Evolutionary conservation across 1,139 yeast species (phyloP).

Genomic region (Protomyces pachydermus): DNA sequence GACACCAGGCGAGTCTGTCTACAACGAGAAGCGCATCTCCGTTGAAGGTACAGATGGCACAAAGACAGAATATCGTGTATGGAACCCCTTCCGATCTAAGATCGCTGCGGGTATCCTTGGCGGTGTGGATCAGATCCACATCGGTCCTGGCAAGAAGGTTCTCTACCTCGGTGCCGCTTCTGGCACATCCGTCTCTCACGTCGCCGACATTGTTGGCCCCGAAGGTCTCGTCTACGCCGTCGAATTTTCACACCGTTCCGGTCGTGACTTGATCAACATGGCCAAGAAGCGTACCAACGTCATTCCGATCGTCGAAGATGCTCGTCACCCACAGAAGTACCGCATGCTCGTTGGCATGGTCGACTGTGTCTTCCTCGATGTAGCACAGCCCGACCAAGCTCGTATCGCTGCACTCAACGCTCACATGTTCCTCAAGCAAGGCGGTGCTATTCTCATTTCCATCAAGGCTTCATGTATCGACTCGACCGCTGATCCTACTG

Average conservation of each 20-base stretch:
- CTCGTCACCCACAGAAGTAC: conserved; percentile 98
- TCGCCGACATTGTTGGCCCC: conserved; percentile 97
- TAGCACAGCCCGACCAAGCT: conserved; percentile 99
- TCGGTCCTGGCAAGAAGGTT: conserved; percentile 97
- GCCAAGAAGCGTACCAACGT: conserved; percentile 99
- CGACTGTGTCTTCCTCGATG: conserved; percentile 97
- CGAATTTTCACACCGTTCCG: conserved; percentile 99
- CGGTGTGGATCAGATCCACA: conserved; percentile 95
- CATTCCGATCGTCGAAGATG: conserved; percentile 97
- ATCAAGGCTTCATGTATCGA: conserved; percentile 99
- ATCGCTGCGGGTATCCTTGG: conserved; percentile 99
- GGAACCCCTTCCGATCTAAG: conserved; percentile 99
- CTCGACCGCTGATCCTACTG: conserved; percentile 98
- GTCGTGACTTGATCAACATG: conserved; percentile 98
- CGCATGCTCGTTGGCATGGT: conserved; percentile 99
- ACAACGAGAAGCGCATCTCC: conserved; percentile 94
- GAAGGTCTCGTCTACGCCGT: conserved; percentile 98
- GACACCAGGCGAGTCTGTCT: conserved; percentile 95
- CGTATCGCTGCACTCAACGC: conserved; percentile 98
- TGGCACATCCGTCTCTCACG: conserved; percentile 98
- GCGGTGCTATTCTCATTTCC: conserved; percentile 96
- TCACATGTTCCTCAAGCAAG: conserved; percentile 95
- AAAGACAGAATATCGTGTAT: conserved; percentile 96
- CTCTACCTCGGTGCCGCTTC: conserved; percentile 98
- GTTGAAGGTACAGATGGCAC: conserved; percentile 86